Evolutionary conservation across 208 protist genomes (phyloP).

Genomic region (Wallacemonas rigidus): DNA sequence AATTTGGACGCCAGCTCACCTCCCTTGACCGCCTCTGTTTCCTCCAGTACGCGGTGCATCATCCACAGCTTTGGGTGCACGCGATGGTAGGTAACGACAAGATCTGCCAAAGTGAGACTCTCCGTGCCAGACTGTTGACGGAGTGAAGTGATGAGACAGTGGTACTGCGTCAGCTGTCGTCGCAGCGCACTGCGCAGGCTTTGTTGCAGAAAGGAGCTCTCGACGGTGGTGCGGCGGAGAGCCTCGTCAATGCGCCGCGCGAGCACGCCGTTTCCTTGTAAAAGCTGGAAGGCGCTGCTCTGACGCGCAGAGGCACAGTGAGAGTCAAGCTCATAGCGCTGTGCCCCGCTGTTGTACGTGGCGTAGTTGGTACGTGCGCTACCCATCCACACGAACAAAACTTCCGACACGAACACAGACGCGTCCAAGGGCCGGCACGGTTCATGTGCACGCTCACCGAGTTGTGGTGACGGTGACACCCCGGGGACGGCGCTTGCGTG

Average conservation of each 20-base stretch:
- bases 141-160: conserved; percentile 59
- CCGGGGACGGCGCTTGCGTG: not conserved
- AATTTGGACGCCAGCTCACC: conserved; percentile 58
- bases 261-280: conserved; percentile 51
- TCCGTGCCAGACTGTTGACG: conserved; percentile 34
- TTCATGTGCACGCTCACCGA: not conserved
- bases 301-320: conserved; percentile 32
- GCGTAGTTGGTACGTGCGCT: conserved; percentile 48
- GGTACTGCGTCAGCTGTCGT: conserved; percentile 61
- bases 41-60: conserved; percentile 46
- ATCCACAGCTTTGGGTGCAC: conserved; percentile 60
- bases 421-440: conserved; percentile 33
- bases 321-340: conserved; percentile 31
- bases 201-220: conserved; percentile 63
- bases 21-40: conserved; percentile 58
- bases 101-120: conserved; percentile 46
- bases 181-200: conserved; percentile 55
- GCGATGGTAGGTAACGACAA: conserved; percentile 57
- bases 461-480: not conserved
- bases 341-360: conserved; percentile 26
- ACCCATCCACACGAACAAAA: conserved; percentile 76
- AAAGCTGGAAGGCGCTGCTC: conserved; percentile 27
- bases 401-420: conserved; percentile 42
- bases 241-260: conserved; percentile 43
- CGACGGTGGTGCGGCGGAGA: conserved; percentile 31